A percentile compares a stretch with the other conserved stretches of the same genome.
Conservation (phyloP, 2,329 filamentous ascomycete species). For the Xylariales sp. region DNA sequence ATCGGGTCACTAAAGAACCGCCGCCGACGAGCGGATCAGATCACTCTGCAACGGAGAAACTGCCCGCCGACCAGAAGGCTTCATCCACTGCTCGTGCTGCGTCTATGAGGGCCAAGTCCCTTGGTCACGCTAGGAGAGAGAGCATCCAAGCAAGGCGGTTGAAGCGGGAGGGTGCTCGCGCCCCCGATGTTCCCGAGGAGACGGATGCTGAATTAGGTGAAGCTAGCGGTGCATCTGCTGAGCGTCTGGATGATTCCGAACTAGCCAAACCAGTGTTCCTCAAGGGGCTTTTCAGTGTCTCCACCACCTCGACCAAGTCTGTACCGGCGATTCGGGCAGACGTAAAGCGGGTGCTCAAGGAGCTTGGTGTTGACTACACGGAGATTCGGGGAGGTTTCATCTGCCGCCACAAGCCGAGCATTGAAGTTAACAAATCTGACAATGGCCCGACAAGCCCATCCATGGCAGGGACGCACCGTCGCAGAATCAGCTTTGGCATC, state of each 20-base stretch:
- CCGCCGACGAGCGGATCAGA: constrained; percentile 77
- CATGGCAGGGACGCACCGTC: constrained; percentile 56
- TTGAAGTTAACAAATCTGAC: constrained; percentile 72
- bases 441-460: constrained; percentile 59
- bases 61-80: constrained; percentile 45
- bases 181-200: constrained; percentile 83
- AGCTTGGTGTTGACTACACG: constrained; percentile 83
- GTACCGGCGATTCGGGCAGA: constrained; percentile 81
- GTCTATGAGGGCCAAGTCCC: constrained; percentile 74
- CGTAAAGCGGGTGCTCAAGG: constrained; percentile 82
- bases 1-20: constrained; percentile 54
- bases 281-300: constrained; percentile 95
- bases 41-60: constrained; percentile 57
- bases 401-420: constrained; percentile 84
- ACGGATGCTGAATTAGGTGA: constrained; percentile 75
- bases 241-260: constrained; percentile 64
- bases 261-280: constrained; percentile 91
- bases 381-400: constrained; percentile 94
- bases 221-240: constrained; percentile 55
- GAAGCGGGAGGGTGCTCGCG: constrained; percentile 65
- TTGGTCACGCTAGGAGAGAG: constrained; percentile 84
- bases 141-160: constrained; percentile 85
- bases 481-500: constrained; percentile 81
- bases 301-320: constrained; percentile 90
- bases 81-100: constrained; percentile 52